These are phyloP conservation scores for Hypoxylon sp. DNA, from an alignment of 2,329 filamentous ascomycete species.

Conservation along the genomic window DNA sequence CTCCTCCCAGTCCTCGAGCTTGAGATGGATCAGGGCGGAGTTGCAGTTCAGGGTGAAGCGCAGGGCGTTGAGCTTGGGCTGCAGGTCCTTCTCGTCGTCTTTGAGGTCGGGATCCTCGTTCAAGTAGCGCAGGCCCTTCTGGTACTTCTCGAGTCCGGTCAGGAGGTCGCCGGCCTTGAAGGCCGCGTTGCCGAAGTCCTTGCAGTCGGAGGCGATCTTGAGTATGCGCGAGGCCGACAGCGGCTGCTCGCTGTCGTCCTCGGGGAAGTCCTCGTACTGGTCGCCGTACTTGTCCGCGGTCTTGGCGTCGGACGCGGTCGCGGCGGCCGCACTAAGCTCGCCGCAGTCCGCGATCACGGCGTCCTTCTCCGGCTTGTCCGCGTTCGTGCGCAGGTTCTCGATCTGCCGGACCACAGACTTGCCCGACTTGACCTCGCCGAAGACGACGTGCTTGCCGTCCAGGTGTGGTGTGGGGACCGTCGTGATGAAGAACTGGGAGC, in stretches of 20 bases:
- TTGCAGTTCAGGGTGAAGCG: constrained; percentile 92
- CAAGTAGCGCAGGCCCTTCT: constrained; percentile 76
- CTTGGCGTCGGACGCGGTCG: constrained; percentile 75
- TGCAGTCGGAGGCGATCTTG: constrained; percentile 85
- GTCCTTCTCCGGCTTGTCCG: constrained; percentile 82
- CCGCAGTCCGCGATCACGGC: constrained; percentile 86
- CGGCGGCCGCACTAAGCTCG: constrained; percentile 80
- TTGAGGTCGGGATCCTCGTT: constrained; percentile 77
- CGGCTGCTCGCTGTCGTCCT: constrained; percentile 75
- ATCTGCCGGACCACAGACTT: constrained; percentile 92
- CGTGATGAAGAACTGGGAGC: constrained; percentile 98
- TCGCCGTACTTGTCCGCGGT: constrained; percentile 85
- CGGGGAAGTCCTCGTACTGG: constrained; percentile 94
- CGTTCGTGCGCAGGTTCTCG: constrained; percentile 82
- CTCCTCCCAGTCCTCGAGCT: constrained; percentile 78
- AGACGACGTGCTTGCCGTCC: constrained; percentile 97
- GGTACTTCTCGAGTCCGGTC: constrained; percentile 88
- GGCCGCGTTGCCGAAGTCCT: constrained; percentile 91
- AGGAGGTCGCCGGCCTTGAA: constrained; percentile 83
- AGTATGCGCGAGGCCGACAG: constrained; percentile 77
- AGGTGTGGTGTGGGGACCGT: constrained; percentile 95
- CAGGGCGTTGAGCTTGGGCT: constrained; percentile 75
- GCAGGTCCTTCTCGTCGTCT: constrained; percentile 75
- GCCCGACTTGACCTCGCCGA: constrained; percentile 91
- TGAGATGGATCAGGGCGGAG: constrained; percentile 85